These are phyloP conservation scores for Leccinum solheimii DNA, from an alignment of 1,284 basidiomycete species.

Conservation along the genomic window DNA sequence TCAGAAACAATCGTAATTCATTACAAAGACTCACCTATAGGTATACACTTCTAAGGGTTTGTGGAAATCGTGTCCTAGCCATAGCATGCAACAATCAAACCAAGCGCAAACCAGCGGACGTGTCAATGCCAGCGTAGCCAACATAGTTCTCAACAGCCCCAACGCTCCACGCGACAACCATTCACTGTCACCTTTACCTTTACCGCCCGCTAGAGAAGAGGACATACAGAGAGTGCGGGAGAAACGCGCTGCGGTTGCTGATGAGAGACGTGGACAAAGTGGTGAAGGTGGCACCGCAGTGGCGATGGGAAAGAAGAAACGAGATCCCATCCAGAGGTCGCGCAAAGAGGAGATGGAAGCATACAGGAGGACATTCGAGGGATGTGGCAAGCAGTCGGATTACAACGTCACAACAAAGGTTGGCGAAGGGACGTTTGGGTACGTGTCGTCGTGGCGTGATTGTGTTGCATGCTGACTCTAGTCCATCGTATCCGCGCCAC, in stretches of 20 bases:
- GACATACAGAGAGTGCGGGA: slow-evolving; percentile 24
- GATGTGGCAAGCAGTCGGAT: slow-evolving; percentile 75
- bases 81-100: no score
- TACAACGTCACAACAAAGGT: slow-evolving; percentile 84
- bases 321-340: slow-evolving; percentile 49
- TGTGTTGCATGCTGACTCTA: slow-evolving; percentile 10
- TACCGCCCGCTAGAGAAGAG: slow-evolving; percentile 27
- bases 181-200: slow-evolving; percentile 45
- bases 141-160: slow-evolving; percentile 37
- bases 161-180: slow-evolving; percentile 45
- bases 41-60: no score
- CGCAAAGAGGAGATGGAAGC: slow-evolving; percentile 64
- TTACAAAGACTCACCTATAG: no score
- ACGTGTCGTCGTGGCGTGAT: slow-evolving; percentile 31
- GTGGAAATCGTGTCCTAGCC: no score
- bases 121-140: no score
- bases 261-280: slow-evolving; percentile 5
- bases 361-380: slow-evolving; percentile 70
- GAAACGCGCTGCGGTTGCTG: slow-evolving; percentile 33
- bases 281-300: slow-evolving; percentile 9
- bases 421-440: slow-evolving; percentile 96
- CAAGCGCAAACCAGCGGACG: no score
- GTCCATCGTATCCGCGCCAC: slow-evolving; percentile 1
- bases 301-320: slow-evolving; percentile 28
- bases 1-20: no score